These are phyloP conservation scores for Diaporthe destruens DNA, from an alignment of 2,329 filamentous ascomycete genomes.

Conservation along the genomic window DNA sequence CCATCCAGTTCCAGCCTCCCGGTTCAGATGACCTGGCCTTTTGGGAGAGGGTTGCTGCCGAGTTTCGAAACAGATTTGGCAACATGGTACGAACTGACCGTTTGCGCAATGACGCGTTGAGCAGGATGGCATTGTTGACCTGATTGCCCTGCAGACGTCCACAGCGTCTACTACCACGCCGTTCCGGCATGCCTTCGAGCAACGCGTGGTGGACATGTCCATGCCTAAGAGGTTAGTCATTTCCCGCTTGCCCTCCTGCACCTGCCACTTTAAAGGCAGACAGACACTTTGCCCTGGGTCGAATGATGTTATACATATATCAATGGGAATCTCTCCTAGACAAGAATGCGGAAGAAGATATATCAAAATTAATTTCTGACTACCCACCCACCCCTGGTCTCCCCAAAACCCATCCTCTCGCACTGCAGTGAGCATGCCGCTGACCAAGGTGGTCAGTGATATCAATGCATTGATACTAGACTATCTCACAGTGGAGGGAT, in stretches of 20 bases:
- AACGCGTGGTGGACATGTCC: constrained; percentile 85
- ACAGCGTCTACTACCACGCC: constrained; percentile 80
- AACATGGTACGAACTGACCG: constrained; percentile 46
- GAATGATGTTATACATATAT: constrained; percentile 84
- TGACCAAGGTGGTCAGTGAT: constrained; percentile 70
- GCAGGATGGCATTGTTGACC: constrained; percentile 36
- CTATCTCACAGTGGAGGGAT: constrained; percentile 96
- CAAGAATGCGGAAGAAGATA: constrained; percentile 85
- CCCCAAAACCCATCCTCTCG: constrained; percentile 16
- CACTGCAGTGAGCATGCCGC: constrained; percentile 32
- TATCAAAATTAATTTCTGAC: constrained; percentile 81
- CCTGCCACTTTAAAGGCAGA: constrained; percentile 40
- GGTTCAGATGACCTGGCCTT: constrained; percentile 45
- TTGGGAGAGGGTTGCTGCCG: constrained; percentile 46
- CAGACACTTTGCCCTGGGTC: constrained; percentile 48
- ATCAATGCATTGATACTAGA: constrained; percentile 97
- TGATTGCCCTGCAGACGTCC: constrained; percentile 66
- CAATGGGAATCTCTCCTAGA: constrained; percentile 99
- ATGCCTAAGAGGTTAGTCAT: constrained; percentile 87
- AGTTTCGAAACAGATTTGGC: constrained; percentile 45
- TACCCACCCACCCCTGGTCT: constrained; percentile 57
- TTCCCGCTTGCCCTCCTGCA: constrained; percentile 32
- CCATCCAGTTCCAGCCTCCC: constrained; percentile 40
- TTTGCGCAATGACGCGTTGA: background rate
- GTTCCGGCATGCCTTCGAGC: constrained; percentile 80